These are phyloP conservation scores for Acephala macrosclerotiorum DNA, from an alignment of 2,329 filamentous ascomycete species.

Conservation along the genomic window DNA sequence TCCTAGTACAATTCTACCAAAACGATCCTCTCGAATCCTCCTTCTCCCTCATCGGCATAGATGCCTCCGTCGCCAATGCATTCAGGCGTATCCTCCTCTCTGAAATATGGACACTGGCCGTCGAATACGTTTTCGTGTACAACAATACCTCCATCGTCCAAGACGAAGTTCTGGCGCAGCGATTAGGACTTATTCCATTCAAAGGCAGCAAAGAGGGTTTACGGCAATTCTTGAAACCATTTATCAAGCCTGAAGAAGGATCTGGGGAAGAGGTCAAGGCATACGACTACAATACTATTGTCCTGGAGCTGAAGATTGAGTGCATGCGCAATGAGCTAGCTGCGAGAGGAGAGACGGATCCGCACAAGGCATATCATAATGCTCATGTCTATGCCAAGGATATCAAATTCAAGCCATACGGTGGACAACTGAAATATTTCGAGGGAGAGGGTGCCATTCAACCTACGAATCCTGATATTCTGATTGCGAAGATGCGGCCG, in stretches of 20 bases:
- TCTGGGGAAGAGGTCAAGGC: conserved; percentile 62
- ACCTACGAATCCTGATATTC: conserved; percentile 88
- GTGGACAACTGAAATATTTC: conserved; percentile 75
- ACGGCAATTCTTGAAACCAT: conserved; percentile 81
- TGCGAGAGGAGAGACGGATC: conserved; percentile 76
- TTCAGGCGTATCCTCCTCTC: conserved; percentile 95
- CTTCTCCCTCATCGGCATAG: conserved; percentile 91
- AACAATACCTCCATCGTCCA: conserved; percentile 99
- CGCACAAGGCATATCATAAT: conserved; percentile 83
- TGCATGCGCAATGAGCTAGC: conserved; percentile 83
- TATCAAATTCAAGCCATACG: conserved; percentile 78
- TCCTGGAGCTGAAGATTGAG: conserved; percentile 77
- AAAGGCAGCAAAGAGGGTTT: conserved; percentile 80
- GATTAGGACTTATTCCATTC: conserved; percentile 90
- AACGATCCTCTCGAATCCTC: conserved; percentile 79
- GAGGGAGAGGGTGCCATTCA: conserved; percentile 71
- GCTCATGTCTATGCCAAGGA: conserved; percentile 83
- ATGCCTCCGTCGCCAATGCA: conserved; percentile 94
- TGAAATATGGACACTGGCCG: conserved; percentile 92
- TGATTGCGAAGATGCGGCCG: conserved; percentile 92
- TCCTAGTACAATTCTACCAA: conserved; percentile 83
- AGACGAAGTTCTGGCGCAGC: conserved; percentile 92
- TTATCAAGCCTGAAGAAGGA: conserved; percentile 72
- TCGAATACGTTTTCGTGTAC: conserved; percentile 90
- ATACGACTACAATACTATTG: conserved; percentile 87